Base-by-base conservation (phyloP, 176 grass and related monocot species). In the Themeda triandra region DNA sequence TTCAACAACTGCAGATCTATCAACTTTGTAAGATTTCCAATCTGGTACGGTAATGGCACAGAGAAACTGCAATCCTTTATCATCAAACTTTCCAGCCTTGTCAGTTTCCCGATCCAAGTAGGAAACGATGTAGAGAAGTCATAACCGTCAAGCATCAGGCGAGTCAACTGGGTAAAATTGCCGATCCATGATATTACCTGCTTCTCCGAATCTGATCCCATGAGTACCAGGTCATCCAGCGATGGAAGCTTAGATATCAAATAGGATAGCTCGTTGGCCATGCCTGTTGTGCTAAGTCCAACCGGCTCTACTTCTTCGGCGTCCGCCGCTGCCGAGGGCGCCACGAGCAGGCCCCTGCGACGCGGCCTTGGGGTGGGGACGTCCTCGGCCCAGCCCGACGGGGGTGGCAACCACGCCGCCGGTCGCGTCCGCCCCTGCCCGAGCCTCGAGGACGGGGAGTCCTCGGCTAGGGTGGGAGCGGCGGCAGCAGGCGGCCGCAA, bases 1-100 rank as follows among this genome's bases (percentile, higher is more conserved):
- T 0, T 0, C 0, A 0, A 2, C 0, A 78, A 42, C 2, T 11
- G 0, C 1, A 78, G 51, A 0, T 2, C 2, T 42, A 1, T 27
- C 56, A 78, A 42, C 2, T 28, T 29, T 63, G 56, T 24, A 78
- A 78, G 77, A 30, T 45, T 73, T 29, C 41, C 70, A 48, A 73
- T 73, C 70, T 73, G 70, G 14, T 73, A 10, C 0, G 24, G 41
- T 48, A 73, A 15, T 29, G 40, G 18, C 9, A 69, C 1, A 1
- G 18, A 6, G 66, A 69, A 69, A 12, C 0, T 39, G 66, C 37
- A 71, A 71, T 13, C 11, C 1, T 1, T 1, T 1, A 73, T 48
- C 0, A 0, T 0, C 41, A 73, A 73, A 48, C 6, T 10, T 73
- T 73, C 13, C 70, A 73, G 24, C 0, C 24, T 29, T 73, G 6